Evolutionary conservation across 1,284 basidiomycete genomes (phyloP).

Genomic region (Cutaneotrichosporon sp.): DNA sequence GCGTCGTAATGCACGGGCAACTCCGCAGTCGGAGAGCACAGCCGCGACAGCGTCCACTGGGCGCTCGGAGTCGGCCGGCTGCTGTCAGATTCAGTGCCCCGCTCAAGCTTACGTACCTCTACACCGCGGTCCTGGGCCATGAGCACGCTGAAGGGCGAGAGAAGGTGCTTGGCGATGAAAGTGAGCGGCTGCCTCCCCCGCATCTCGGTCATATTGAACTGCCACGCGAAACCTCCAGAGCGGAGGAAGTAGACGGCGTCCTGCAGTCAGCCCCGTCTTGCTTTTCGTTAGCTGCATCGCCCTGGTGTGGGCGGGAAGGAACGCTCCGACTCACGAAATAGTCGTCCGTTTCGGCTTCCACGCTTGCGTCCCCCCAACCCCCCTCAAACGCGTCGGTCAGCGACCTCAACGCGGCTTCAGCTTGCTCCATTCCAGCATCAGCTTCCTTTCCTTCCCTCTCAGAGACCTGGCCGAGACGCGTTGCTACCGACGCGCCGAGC

Average conservation of each 20-base stretch:
- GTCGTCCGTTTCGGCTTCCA: slow-evolving; percentile 31
- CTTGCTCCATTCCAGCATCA: slow-evolving; percentile 9
- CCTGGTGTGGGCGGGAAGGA: too few species aligned
- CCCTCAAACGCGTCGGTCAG: slow-evolving; percentile 27
- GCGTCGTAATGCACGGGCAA: slow-evolving; percentile 20
- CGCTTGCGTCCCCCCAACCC: slow-evolving; percentile 23
- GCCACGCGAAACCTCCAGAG: slow-evolving; percentile 26
- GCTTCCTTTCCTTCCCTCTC: slow-evolving; percentile 10
- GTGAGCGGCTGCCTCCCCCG: slow-evolving; percentile 27
- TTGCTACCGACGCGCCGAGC: slow-evolving; percentile 28
- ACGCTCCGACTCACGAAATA: slow-evolving; percentile 30
- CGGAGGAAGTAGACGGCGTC: slow-evolving; percentile 28
- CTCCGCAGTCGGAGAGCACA: slow-evolving; percentile 21
- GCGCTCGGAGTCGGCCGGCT: background rate
- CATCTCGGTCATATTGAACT: slow-evolving; percentile 38
- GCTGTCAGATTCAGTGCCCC: slow-evolving; percentile 3
- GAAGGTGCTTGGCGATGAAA: slow-evolving; percentile 35
- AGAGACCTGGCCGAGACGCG: slow-evolving; percentile 23
- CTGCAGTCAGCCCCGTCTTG: slow-evolving; percentile 11
- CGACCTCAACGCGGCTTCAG: slow-evolving; percentile 21
- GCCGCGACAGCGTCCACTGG: slow-evolving; percentile 18
- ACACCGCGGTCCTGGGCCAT: slow-evolving; percentile 28
- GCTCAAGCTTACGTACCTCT: slow-evolving; percentile 13
- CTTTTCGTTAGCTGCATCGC: too few species aligned
- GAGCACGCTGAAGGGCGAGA: slow-evolving; percentile 32